A percentile compares a stretch with the other conserved stretches of the same genome.
Conservation (phyloP, 352 stramenopile species). For the Blastocystis sp. region DNA sequence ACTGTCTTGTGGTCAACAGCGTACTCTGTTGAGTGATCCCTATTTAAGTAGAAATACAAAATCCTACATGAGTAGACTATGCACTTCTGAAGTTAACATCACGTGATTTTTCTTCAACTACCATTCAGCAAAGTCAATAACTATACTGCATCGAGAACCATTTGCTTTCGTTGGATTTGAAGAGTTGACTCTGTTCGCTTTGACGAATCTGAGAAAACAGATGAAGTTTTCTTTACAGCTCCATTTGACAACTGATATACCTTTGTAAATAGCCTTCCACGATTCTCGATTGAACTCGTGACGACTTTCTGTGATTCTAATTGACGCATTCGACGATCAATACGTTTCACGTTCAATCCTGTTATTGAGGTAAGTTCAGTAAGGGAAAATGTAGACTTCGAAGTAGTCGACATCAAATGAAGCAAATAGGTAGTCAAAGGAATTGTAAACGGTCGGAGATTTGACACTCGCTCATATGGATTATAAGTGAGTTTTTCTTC, state of each 20-base stretch:
- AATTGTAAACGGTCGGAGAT: neutral
- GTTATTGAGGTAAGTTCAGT: neutral
- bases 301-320: neutral
- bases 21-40: neutral
- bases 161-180: neutral
- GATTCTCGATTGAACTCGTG: neutral
- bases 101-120: slow-evolving; percentile 1
- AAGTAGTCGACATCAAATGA: neutral
- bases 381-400: neutral
- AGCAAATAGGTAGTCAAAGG: neutral
- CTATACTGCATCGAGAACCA: neutral
- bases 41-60: neutral
- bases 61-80: neutral
- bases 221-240: neutral
- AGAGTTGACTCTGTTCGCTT: neutral
- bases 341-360: neutral
- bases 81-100: neutral
- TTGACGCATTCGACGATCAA: neutral
- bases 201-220: neutral
- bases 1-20: neutral
- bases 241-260: neutral
- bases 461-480: neutral
- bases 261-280: neutral
- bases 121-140: neutral
- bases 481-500: neutral